Percentiles rank a stretch among this genome's conserved stretches.
Conservation (phyloP, 768 basidiomycete species). For the Collybiopsis confluens region DNA sequence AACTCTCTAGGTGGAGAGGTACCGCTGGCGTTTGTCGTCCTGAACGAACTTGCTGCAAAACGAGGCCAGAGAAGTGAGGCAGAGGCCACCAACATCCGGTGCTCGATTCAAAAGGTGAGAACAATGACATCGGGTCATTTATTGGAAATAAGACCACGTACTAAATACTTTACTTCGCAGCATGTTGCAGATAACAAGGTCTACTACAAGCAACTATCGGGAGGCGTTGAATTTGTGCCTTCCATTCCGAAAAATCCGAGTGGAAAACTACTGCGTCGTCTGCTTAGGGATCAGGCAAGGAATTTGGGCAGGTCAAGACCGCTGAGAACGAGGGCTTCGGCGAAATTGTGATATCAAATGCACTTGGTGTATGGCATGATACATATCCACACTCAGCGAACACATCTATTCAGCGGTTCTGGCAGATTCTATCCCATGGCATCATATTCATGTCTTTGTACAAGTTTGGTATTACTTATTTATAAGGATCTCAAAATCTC, state of each 20-base stretch:
- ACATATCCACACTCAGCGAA: too few relatives aligned
- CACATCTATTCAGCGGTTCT: too few relatives aligned
- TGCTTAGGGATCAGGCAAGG: conserved; percentile 49
- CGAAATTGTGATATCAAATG: not conserved
- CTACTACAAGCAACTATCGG: conserved; percentile 54
- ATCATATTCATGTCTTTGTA: too few relatives aligned
- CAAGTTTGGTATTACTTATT: too few relatives aligned
- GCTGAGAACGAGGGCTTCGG: conserved; percentile 6
- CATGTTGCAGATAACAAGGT: conserved; percentile 52
- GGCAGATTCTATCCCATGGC: too few relatives aligned
- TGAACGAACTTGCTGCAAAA: conserved; percentile 36
- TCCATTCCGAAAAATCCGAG: conserved; percentile 61
- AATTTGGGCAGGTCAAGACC: conserved; percentile 19
- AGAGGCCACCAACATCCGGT: conserved; percentile 32
- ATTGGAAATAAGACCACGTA: not conserved
- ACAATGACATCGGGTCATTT: not conserved
- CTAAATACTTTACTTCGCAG: too few relatives aligned
- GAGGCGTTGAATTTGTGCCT: conserved; percentile 53
- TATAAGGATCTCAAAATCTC: too few relatives aligned
- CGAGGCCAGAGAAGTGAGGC: conserved; percentile 31
- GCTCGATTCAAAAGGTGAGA: conserved; percentile 44
- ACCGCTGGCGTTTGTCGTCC: conserved; percentile 64
- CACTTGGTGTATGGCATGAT: too few relatives aligned
- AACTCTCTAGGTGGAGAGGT: conserved; percentile 49
- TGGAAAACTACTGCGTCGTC: conserved; percentile 51